These are phyloP conservation scores for Malus hybrid DNA, from an alignment of 331 rosid genomes.

Conservation along the genomic window DNA sequence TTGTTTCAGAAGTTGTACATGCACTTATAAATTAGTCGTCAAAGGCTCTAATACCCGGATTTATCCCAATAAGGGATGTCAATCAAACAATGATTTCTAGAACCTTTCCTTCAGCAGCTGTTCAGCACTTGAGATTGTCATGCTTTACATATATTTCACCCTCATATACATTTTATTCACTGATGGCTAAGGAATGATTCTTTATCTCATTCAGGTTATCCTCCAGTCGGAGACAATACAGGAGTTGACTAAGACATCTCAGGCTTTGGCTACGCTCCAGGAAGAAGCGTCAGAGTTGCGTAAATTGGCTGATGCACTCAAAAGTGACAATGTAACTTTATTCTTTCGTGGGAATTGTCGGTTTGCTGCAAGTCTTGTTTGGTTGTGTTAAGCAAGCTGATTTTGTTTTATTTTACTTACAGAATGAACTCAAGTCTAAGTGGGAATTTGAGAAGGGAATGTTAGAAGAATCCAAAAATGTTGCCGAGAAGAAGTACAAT, in stretches of 20 bases:
- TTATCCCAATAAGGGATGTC: not conserved
- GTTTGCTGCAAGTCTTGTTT: not conserved
- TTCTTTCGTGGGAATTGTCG: not conserved
- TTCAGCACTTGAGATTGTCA: not conserved
- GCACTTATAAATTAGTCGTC: not conserved
- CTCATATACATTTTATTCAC: not conserved
- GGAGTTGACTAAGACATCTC: constrained; percentile 83
- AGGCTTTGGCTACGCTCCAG: constrained; percentile 55
- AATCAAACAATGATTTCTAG: not conserved
- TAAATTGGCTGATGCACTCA: constrained; percentile 44
- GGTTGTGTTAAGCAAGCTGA: not conserved
- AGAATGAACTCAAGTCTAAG: constrained; percentile 68
- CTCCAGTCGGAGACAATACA: constrained; percentile 96
- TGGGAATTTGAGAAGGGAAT: constrained; percentile 59
- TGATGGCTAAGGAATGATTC: not conserved
- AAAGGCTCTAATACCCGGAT: not conserved
- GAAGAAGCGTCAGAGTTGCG: constrained; percentile 63
- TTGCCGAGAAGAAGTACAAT: constrained; percentile 60
- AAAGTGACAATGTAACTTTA: constrained; percentile 53
- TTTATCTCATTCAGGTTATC: constrained; percentile 48
- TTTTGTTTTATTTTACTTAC: not conserved
- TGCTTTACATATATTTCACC: not conserved
- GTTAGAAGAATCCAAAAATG: constrained; percentile 45
- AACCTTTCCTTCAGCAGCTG: not conserved
- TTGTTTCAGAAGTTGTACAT: not conserved